These are phyloP conservation scores for Sanghuangporus sanghuang DNA, from an alignment of 1,284 basidiomycete genomes.

Conservation along the genomic window DNA sequence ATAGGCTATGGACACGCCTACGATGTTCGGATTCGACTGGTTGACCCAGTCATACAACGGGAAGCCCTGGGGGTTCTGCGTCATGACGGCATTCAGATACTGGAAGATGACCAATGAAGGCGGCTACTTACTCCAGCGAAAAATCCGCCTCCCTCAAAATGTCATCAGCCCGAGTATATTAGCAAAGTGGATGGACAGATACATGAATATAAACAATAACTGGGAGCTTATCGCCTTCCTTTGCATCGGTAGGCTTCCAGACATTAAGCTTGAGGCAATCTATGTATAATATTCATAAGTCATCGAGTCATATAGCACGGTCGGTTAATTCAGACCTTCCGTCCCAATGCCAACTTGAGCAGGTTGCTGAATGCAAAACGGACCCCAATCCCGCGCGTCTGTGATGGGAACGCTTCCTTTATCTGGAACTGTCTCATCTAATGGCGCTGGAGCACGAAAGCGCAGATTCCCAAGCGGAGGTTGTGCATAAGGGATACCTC, in stretches of 20 bases:
- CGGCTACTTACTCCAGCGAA: conserved; percentile 27
- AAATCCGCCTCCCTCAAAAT: conserved; percentile 37
- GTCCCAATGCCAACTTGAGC: conserved; percentile 37
- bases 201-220: conserved; percentile 44
- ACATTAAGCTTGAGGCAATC: conserved; percentile 53
- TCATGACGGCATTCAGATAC: neutral
- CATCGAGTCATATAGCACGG: neutral
- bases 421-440: conserved; percentile 33
- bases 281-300: neutral
- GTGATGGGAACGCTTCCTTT: conserved; percentile 21
- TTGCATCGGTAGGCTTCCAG: conserved; percentile 41
- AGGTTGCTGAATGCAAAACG: conserved; percentile 38
- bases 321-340: conserved; percentile 28
- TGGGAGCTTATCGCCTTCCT: conserved; percentile 37
- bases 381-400: conserved; percentile 39
- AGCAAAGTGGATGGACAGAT: conserved; percentile 9
- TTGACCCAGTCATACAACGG: conserved; percentile 50
- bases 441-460: conserved; percentile 42
- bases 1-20: conserved; percentile 52
- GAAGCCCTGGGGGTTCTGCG: conserved; percentile 40
- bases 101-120: neutral
- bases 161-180: neutral
- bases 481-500: conserved; percentile 51
- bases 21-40: conserved; percentile 42
- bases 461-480: conserved; percentile 46